Evolutionary conservation across 208 protist species (phyloP).

Genomic region (Acanthamoeba castellanii): DNA sequence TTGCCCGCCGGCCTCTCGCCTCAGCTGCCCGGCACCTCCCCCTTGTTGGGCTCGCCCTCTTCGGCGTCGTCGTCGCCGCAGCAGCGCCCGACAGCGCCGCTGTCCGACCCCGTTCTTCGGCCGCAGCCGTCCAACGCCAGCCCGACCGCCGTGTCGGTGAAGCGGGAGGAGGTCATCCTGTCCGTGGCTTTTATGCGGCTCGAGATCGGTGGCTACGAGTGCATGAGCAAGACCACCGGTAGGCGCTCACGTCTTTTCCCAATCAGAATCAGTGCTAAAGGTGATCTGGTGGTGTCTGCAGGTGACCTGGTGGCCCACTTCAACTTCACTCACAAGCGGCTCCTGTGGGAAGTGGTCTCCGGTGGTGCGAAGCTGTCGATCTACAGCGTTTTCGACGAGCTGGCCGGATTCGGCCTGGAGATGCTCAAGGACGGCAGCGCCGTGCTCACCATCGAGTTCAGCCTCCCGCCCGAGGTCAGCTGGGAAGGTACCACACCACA

Average conservation of each 20-base stretch:
- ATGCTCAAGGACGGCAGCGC: background rate
- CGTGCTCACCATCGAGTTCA: slow-evolving; percentile 74
- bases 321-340: background rate
- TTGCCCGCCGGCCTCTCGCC: too few species aligned
- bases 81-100: too few species aligned
- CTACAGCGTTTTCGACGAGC: background rate
- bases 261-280: background rate
- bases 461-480: slow-evolving; percentile 21
- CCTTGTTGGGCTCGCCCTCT: too few species aligned
- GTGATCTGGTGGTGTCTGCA: background rate
- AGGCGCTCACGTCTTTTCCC: background rate
- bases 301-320: slow-evolving; percentile 63
- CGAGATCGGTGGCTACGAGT: slow-evolving; percentile 56
- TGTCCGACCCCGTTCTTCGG: background rate
- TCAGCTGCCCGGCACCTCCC: too few species aligned
- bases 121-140: background rate
- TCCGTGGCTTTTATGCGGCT: background rate
- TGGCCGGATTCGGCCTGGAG: slow-evolving; percentile 52
- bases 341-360: slow-evolving; percentile 43
- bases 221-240: background rate
- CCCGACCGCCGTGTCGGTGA: background rate
- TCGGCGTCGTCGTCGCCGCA: too few species aligned
- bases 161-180: background rate
- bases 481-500: background rate
- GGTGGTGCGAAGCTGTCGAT: background rate